phyloP scores from a whole-genome alignment of 306 rosid genomes.

The Vigna hirtella region DNA sequence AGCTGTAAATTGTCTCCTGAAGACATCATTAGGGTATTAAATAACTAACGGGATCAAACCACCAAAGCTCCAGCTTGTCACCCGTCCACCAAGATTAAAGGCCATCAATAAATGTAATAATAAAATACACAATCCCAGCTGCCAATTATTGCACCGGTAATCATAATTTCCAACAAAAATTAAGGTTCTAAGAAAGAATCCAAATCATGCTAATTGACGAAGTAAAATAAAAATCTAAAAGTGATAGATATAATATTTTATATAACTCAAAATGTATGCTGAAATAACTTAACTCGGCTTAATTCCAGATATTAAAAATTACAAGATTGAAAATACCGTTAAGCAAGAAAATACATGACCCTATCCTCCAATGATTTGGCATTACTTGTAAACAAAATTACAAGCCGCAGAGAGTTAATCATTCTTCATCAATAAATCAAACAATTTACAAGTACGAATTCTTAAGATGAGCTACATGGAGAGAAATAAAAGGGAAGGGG shows the following conservation, averaged over 20 bases:
- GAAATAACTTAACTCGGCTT: background rate
- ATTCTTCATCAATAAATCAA: slow-evolving; percentile 58
- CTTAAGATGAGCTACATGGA: slow-evolving; percentile 42
- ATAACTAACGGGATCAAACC: background rate
- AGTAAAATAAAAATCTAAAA: background rate
- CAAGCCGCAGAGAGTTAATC: slow-evolving; percentile 48
- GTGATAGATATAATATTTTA: background rate
- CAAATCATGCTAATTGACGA: slow-evolving; percentile 15
- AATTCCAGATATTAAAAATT: slow-evolving; percentile 33
- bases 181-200: slow-evolving; percentile 17
- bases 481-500: slow-evolving; percentile 41
- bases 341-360: slow-evolving; percentile 39
- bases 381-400: slow-evolving; percentile 54
- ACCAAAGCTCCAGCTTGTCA: background rate
- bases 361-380: slow-evolving; percentile 49
- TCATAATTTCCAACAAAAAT: slow-evolving; percentile 6
- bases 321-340: slow-evolving; percentile 25
- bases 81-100: background rate
- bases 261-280: background rate
- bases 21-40: background rate
- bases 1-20: no score
- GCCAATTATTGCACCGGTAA: slow-evolving; percentile 17
- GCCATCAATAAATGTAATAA: background rate
- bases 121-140: slow-evolving; percentile 8
- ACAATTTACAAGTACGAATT: slow-evolving; percentile 69